A percentile compares a stretch with the other conserved stretches of the same genome.
Evolutionary conservation across 345 rosid genomes (phyloP).

Genomic region (Citrus australasica): DNA sequence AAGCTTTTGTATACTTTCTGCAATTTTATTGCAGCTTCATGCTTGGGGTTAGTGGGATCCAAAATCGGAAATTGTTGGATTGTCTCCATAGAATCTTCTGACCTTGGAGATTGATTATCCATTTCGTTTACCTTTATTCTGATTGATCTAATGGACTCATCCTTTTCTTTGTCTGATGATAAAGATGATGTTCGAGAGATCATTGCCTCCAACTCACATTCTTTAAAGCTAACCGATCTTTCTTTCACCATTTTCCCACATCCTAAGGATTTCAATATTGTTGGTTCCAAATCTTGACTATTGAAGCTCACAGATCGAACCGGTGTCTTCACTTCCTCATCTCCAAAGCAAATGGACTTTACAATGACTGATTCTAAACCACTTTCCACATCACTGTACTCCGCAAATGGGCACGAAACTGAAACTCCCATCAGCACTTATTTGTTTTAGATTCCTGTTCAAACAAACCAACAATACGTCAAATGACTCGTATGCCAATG

Average conservation of each 20-base stretch:
- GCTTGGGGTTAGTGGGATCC: constrained; percentile 58
- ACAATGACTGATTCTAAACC: constrained; percentile 67
- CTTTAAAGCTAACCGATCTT: constrained; percentile 76
- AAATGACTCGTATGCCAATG: neutral
- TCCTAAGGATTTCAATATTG: constrained; percentile 55
- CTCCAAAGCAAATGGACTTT: constrained; percentile 78
- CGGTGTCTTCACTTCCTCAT: constrained; percentile 53
- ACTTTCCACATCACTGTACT: constrained; percentile 51
- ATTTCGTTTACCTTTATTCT: constrained; percentile 4
- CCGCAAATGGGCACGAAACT: constrained; percentile 58
- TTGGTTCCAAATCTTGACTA: constrained; percentile 46
- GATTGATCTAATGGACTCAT: neutral
- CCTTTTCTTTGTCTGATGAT: constrained; percentile 11
- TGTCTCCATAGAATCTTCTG: constrained; percentile 8
- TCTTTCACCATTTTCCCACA: constrained; percentile 79
- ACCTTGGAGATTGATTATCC: constrained; percentile 12
- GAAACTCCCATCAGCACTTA: constrained; percentile 60
- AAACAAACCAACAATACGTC: neutral
- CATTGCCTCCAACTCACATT: constrained; percentile 47
- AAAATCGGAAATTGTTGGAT: constrained; percentile 27
- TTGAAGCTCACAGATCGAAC: constrained; percentile 68
- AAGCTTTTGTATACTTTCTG: constrained; percentile 96
- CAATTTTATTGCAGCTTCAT: constrained; percentile 78
- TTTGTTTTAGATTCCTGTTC: constrained; percentile 25
- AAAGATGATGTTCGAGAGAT: constrained; percentile 37